Evolutionary conservation across 1,284 basidiomycete species (phyloP).

Genomic region (Boletus sp.): DNA sequence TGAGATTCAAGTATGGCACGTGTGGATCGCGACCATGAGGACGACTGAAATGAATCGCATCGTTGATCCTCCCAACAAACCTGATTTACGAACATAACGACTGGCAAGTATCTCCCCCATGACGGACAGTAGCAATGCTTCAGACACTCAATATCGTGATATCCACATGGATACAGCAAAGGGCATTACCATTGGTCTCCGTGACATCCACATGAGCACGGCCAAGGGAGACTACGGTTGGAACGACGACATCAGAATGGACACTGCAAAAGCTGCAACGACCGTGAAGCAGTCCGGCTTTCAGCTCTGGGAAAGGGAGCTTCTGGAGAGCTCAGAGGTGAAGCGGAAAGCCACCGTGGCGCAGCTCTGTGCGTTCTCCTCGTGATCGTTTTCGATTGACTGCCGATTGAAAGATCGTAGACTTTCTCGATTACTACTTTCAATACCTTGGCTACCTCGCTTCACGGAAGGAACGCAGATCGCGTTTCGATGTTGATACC

Average conservation of each 20-base stretch:
- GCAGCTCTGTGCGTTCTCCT: conserved; percentile 74
- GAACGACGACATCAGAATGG: conserved; percentile 62
- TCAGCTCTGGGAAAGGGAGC: conserved; percentile 80
- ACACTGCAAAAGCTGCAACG: conserved; percentile 50
- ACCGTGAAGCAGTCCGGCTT: conserved; percentile 56
- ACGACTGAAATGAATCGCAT: neutral
- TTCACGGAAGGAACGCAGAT: conserved; percentile 77
- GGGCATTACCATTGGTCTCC: conserved; percentile 44
- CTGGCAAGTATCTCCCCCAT: conserved; percentile 6
- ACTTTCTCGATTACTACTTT: conserved; percentile 95
- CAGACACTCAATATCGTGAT: conserved; percentile 39
- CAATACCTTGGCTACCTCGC: conserved; percentile 87
- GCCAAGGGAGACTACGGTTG: conserved; percentile 51
- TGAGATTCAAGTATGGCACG: conserved; percentile 9
- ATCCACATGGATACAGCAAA: conserved; percentile 74
- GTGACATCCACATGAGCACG: conserved; percentile 67
- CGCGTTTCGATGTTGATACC: conserved; percentile 84
- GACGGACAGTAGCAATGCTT: conserved; percentile 5
- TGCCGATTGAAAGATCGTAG: conserved; percentile 40
- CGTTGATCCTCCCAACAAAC: neutral
- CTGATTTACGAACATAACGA: neutral
- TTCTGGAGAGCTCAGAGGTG: conserved; percentile 81
- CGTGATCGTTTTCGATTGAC: conserved; percentile 44
- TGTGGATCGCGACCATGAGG: conserved; percentile 2
- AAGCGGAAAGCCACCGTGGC: conserved; percentile 93